Evolutionary conservation across 768 basidiomycete species (phyloP).

Genomic region (Trametes maxima): DNA sequence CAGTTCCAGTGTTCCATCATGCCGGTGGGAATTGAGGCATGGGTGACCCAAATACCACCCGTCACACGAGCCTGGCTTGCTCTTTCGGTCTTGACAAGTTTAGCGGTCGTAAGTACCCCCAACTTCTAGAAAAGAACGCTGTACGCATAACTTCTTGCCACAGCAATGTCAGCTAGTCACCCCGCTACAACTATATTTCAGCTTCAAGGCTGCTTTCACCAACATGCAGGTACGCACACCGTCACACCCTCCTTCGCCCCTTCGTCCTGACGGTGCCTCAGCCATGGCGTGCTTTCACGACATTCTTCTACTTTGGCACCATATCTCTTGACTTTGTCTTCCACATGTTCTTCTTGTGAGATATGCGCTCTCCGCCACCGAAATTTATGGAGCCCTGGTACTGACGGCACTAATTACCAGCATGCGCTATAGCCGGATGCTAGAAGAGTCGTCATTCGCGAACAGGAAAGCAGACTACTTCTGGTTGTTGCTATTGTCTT

Average conservation of each 20-base stretch:
- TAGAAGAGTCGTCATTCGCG: constrained; percentile 95
- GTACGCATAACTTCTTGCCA: background rate
- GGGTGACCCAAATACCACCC: constrained; percentile 90
- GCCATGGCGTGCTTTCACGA: constrained; percentile 88
- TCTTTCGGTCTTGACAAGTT: constrained; percentile 74
- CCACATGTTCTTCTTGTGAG: constrained; percentile 98
- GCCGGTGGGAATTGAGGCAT: constrained; percentile 87
- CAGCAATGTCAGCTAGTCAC: constrained; percentile 94
- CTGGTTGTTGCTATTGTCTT: constrained; percentile 87
- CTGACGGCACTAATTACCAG: constrained; percentile 42
- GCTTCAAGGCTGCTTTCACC: constrained; percentile 79
- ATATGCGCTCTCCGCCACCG: too few relatives aligned
- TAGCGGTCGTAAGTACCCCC: constrained; percentile 75
- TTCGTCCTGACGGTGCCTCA: constrained; percentile 34
- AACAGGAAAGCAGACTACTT: constrained; percentile 93
- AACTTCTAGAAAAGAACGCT: background rate
- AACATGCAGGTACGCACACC: constrained; percentile 68
- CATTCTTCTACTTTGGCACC: constrained; percentile 95
- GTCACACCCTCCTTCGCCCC: background rate
- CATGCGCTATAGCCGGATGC: constrained; percentile 95
- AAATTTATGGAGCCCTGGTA: background rate
- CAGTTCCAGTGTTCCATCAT: constrained; percentile 37
- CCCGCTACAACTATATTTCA: constrained; percentile 91
- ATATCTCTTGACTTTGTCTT: constrained; percentile 94
- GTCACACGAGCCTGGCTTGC: constrained; percentile 87